Conservation (phyloP, 169 alveolate species). For the Cryptosporidium baileyi region DNA sequence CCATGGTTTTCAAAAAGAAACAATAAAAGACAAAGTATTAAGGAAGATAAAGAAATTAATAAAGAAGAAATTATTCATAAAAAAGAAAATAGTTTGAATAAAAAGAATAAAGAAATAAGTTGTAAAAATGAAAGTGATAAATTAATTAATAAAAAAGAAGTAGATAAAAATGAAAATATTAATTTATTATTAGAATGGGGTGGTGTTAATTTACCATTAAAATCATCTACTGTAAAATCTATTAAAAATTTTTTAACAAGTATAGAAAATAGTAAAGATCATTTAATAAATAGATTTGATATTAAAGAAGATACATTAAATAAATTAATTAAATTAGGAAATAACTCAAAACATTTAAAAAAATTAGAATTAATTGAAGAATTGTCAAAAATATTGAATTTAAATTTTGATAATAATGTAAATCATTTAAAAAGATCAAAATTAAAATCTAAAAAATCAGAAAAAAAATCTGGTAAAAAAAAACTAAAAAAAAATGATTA, state of each 20-base stretch:
- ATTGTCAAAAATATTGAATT: constrained; percentile 3
- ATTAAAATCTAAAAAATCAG: neutral
- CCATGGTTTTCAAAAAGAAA: constrained; percentile 50
- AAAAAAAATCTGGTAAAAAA: neutral
- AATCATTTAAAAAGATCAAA: neutral
- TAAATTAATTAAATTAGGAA: neutral
- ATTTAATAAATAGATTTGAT: neutral
- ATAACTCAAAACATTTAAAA: neutral
- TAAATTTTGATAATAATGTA: neutral
- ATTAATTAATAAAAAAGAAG: neutral
- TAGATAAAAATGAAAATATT: neutral
- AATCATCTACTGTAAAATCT: constrained; percentile 18
- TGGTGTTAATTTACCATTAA: constrained; percentile 12
- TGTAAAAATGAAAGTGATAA: neutral
- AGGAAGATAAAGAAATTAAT: neutral
- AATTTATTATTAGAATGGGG: constrained; percentile 32
- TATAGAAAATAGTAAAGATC: constrained; percentile 10
- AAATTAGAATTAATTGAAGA: constrained; percentile 15
- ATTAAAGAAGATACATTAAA: neutral
- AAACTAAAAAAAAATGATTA: neutral
- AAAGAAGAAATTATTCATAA: neutral
- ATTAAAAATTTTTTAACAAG: constrained; percentile 12
- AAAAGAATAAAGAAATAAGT: neutral
- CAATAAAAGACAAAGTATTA: neutral
- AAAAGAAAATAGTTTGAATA: neutral